Percentiles rank a stretch among this genome's conserved stretches.
These are phyloP conservation scores for Ochetophila trinervis DNA, from an alignment of 306 rosid genomes.

Conservation along the genomic window DNA sequence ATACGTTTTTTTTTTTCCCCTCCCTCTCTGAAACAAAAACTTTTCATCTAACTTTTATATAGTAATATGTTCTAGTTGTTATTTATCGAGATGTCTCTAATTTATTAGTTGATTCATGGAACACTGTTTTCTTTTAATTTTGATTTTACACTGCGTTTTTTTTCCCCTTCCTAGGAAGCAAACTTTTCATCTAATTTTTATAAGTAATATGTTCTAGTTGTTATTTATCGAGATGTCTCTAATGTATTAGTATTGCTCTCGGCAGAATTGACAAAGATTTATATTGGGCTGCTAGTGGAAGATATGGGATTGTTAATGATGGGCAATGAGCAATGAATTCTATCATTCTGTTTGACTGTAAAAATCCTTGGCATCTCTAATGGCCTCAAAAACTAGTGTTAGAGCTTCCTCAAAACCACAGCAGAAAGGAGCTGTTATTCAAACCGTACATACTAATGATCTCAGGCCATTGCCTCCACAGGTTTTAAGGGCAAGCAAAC, in stretches of 20 bases:
- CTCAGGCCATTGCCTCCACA: constrained; percentile 34
- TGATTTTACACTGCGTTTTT: too few species aligned
- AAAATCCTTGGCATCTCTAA: constrained; percentile 30
- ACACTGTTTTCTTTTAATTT: not conserved
- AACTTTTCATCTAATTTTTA: not conserved
- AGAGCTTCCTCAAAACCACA: constrained; percentile 52
- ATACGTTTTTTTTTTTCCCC: too few species aligned
- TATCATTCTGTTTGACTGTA: constrained; percentile 37
- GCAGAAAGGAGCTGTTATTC: constrained; percentile 45
- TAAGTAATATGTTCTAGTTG: not conserved
- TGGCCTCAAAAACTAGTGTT: constrained; percentile 68
- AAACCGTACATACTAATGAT: constrained; percentile 45
- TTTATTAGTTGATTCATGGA: constrained; percentile 2
- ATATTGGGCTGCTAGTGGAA: constrained; percentile 20
- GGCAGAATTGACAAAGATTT: constrained; percentile 8
- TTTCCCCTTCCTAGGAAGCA: not conserved
- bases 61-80: not conserved
- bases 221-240: constrained; percentile 9
- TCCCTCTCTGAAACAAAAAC: too few species aligned
- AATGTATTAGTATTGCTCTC: not conserved
- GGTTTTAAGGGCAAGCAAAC: constrained; percentile 37
- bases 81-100: constrained; percentile 5
- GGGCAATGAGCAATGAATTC: constrained; percentile 32
- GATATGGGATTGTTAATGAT: constrained; percentile 19
- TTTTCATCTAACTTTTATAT: not conserved